Percentiles rank a stretch among this genome's conserved stretches.
These are phyloP conservation scores for Xylaria sp. DNA, from an alignment of 2,329 filamentous ascomycete species.

Conservation along the genomic window DNA sequence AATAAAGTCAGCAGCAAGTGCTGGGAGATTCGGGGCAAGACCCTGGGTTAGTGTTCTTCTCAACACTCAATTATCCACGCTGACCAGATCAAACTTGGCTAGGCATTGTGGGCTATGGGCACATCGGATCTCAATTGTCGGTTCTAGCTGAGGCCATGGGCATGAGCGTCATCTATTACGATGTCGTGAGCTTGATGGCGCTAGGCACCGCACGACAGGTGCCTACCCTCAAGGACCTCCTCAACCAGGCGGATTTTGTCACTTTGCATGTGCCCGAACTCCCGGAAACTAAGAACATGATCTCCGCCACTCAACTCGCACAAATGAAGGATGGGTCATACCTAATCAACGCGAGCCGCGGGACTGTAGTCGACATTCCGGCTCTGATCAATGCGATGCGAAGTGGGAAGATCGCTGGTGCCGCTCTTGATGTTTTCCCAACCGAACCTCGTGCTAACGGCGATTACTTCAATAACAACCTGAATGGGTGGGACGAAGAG, in stretches of 20 bases:
- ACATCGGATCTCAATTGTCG: conserved; percentile 95
- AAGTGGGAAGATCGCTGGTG: conserved; percentile 87
- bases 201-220: conserved; percentile 90
- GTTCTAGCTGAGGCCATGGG: conserved; percentile 98
- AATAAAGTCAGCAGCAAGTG: conserved; percentile 97
- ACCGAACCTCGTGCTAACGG: conserved; percentile 94
- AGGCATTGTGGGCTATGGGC: conserved; percentile 95
- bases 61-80: neutral
- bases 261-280: conserved; percentile 95
- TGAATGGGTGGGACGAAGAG: conserved; percentile 89
- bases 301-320: conserved; percentile 79
- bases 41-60: conserved; percentile 70
- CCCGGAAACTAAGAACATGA: conserved; percentile 92
- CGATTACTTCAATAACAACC: conserved; percentile 86
- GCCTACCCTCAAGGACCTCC: conserved; percentile 77
- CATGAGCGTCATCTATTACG: conserved; percentile 98
- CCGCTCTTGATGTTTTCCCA: conserved; percentile 96
- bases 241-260: conserved; percentile 87
- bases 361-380: conserved; percentile 92
- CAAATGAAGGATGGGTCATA: conserved; percentile 95
- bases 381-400: conserved; percentile 90
- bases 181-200: conserved; percentile 93
- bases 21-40: conserved; percentile 99
- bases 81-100: conserved; percentile 24
- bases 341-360: conserved; percentile 94